Percentiles rank a stretch among this genome's conserved stretches.
These are phyloP conservation scores for Meyerozyma athensensis DNA, from an alignment of 1,139 yeast genomes.

Conservation along the genomic window DNA sequence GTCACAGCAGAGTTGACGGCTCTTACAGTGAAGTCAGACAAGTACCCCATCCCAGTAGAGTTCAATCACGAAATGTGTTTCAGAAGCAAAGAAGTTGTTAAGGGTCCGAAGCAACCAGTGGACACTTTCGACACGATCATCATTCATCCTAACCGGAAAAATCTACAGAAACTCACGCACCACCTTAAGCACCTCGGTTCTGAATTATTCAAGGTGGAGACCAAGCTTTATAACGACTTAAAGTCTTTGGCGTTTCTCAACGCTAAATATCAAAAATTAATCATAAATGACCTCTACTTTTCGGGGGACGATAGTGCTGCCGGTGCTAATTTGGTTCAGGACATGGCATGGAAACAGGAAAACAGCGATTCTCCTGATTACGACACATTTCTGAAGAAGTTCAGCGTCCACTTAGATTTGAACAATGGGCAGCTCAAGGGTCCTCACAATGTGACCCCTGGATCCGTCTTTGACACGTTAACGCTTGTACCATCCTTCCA, in stretches of 20 bases:
- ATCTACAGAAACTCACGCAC: conserved; percentile 23
- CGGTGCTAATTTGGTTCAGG: conserved; percentile 10
- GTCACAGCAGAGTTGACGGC: conserved; percentile 30
- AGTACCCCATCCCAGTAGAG: conserved; percentile 34
- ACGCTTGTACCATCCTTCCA: conserved; percentile 14
- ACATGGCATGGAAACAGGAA: conserved; percentile 26
- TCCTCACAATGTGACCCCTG: conserved; percentile 13
- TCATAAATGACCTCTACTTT: background rate
- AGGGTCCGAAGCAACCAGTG: conserved; percentile 11
- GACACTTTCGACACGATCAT: conserved; percentile 31
- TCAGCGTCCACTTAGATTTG: conserved; percentile 24
- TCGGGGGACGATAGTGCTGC: conserved; percentile 8
- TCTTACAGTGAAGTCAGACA: conserved; percentile 28
- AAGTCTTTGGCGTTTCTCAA: conserved; percentile 33
- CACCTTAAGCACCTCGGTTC: conserved; percentile 33
- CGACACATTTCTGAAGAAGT: conserved; percentile 22
- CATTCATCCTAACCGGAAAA: conserved; percentile 26
- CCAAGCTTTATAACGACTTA: conserved; percentile 32
- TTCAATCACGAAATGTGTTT: conserved; percentile 37
- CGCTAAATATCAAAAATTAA: conserved; percentile 28
- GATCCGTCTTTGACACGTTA: conserved; percentile 3
- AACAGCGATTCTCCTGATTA: conserved; percentile 13
- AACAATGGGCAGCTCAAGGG: conserved; percentile 24
- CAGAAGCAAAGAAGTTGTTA: conserved; percentile 18
- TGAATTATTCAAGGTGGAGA: conserved; percentile 33